Conservation (phyloP, 495 filamentous ascomycete species). For the Xylaria palmicola region DNA sequence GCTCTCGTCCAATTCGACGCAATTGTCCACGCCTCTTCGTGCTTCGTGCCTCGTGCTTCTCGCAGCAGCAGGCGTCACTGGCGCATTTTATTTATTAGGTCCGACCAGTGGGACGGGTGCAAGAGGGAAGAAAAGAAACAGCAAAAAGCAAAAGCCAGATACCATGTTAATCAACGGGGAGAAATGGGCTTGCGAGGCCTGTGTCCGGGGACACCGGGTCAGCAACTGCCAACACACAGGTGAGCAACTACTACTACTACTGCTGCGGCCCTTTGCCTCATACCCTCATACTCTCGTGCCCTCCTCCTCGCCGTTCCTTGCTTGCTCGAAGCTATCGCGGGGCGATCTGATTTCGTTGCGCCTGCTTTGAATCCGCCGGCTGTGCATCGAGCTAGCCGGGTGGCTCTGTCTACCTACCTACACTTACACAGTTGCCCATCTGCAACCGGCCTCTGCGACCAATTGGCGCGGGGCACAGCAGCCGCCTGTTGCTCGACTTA, state of each 20-base stretch:
- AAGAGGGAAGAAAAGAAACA: background rate
- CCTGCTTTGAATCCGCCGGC: no score
- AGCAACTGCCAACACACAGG: conserved; percentile 91
- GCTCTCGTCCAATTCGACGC: background rate
- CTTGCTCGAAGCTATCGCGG: background rate
- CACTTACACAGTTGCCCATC: background rate
- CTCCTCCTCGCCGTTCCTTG: conserved; percentile 12
- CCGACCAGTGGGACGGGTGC: background rate
- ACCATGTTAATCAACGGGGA: conserved; percentile 83
- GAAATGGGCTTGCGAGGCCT: conserved; percentile 92
- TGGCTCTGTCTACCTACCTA: background rate
- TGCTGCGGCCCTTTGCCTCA: background rate
- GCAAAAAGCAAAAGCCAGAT: background rate
- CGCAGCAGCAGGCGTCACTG: conserved; percentile 1
- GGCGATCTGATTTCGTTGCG: no score
- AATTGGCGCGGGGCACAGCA: background rate
- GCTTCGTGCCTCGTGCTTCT: background rate
- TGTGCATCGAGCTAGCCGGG: conserved; percentile 2
- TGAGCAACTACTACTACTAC: conserved; percentile 43
- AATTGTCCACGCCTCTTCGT: no score
- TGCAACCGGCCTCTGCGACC: background rate
- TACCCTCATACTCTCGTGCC: conserved; percentile 39
- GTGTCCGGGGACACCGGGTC: conserved; percentile 88
- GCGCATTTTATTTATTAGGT: background rate
- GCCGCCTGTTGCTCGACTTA: background rate